Percentiles rank a stretch among this genome's conserved stretches.
Conservation (phyloP, 2,329 filamentous ascomycete genomes). For the Nothophoma quercina region DNA sequence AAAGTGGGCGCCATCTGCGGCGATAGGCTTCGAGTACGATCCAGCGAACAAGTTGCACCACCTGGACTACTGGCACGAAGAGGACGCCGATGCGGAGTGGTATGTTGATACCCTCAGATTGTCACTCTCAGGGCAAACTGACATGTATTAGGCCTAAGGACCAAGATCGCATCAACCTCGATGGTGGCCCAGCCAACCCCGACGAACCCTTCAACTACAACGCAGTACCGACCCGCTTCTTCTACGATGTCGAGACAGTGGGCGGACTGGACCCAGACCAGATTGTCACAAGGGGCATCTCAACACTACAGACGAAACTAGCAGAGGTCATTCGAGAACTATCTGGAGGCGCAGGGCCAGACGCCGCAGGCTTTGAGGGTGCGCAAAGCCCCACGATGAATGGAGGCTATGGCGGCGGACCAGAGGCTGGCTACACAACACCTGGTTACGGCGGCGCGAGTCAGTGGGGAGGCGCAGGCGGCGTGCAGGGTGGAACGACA, state of each 20-base stretch:
- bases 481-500: constrained; percentile 53
- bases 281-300: constrained; percentile 88
- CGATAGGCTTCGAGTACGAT: constrained; percentile 97
- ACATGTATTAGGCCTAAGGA: constrained; percentile 74
- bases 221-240: constrained; percentile 83
- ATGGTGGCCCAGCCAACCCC: constrained; percentile 74
- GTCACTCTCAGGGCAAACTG: neutral
- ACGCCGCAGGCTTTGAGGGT: constrained; percentile 64
- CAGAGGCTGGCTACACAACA: constrained; percentile 71
- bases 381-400: constrained; percentile 69
- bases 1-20: constrained; percentile 94
- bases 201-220: constrained; percentile 92
- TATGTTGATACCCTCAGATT: constrained; percentile 55
- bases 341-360: constrained; percentile 62
- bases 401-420: constrained; percentile 62
- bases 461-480: constrained; percentile 66
- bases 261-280: constrained; percentile 88
- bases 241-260: constrained; percentile 90
- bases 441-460: constrained; percentile 65
- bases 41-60: constrained; percentile 95
- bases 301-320: constrained; percentile 87
- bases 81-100: constrained; percentile 85
- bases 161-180: constrained; percentile 81
- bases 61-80: constrained; percentile 93
- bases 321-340: constrained; percentile 76